phyloP scores from a whole-genome alignment of 371 early-diverging fungal species.

The Mortierella sp. region DNA sequence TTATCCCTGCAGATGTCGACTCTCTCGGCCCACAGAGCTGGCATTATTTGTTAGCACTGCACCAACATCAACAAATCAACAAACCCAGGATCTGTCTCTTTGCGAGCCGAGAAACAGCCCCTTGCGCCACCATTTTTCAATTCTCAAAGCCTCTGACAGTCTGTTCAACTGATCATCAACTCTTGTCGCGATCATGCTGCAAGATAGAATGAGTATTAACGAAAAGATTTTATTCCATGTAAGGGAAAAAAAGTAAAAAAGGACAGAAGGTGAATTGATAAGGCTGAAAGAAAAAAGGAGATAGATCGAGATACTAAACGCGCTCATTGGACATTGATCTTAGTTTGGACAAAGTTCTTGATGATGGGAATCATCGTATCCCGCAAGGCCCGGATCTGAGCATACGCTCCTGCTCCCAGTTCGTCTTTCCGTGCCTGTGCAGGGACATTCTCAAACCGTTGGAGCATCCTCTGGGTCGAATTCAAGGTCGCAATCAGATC shows the following conservation, averaged over 20 bases:
- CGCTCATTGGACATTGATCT: constrained; percentile 33
- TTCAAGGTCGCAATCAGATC: constrained; percentile 48
- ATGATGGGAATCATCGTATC: constrained; percentile 56
- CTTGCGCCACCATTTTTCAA: neutral
- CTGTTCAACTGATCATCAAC: neutral
- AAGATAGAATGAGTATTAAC: neutral
- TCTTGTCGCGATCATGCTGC: neutral
- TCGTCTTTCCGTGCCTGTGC: constrained; percentile 28
- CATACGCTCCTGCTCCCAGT: constrained; percentile 30
- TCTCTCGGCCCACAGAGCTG: neutral
- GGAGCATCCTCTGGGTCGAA: constrained; percentile 45
- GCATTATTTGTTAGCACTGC: neutral
- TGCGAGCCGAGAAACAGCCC: neutral
- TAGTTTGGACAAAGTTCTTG: constrained; percentile 51
- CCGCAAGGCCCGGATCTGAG: constrained; percentile 40
- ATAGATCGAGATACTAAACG: neutral
- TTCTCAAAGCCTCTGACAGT: neutral
- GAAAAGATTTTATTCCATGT: neutral
- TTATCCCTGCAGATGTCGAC: neutral
- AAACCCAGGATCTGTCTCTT: neutral
- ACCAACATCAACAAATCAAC: constrained; percentile 11
- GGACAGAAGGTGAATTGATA: neutral
- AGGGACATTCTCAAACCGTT: constrained; percentile 56
- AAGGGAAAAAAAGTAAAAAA: neutral
- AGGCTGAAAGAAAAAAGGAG: neutral